phyloP scores from a whole-genome alignment of 768 basidiomycete genomes.

The Russula earlei region DNA sequence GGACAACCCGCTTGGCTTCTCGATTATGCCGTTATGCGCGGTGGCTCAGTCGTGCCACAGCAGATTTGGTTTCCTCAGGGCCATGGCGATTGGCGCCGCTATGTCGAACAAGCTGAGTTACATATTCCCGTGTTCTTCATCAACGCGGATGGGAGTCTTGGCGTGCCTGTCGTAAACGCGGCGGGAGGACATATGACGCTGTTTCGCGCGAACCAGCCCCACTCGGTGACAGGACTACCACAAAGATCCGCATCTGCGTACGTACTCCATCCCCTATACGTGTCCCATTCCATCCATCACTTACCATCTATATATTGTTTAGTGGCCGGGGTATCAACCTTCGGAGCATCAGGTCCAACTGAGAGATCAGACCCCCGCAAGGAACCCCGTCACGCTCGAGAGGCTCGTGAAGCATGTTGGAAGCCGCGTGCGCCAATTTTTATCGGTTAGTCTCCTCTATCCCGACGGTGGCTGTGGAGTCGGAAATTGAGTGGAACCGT shows the following conservation, averaged over 20 bases:
- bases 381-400: neutral
- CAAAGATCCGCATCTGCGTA: slow-evolving; percentile 8
- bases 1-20: slow-evolving; percentile 4
- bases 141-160: neutral
- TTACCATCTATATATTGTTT: neutral
- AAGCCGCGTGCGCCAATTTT: slow-evolving; percentile 1
- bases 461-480: neutral
- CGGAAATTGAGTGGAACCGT: neutral
- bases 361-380: neutral
- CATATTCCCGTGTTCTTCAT: slow-evolving; percentile 13
- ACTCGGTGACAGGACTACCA: neutral
- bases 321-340: slow-evolving; percentile 14
- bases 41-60: slow-evolving; percentile 14
- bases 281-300: neutral
- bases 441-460: neutral
- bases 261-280: neutral
- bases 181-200: slow-evolving; percentile 1
- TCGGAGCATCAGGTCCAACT: slow-evolving; percentile 11
- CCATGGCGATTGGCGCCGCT: slow-evolving; percentile 6
- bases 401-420: slow-evolving; percentile 11
- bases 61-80: slow-evolving; percentile 9
- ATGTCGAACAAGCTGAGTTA: slow-evolving; percentile 3
- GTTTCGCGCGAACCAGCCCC: neutral
- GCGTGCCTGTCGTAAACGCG: slow-evolving; percentile 5
- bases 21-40: neutral